Conservation (phyloP, 805 yeast species). For the Pichia rugopelliculosa region DNA sequence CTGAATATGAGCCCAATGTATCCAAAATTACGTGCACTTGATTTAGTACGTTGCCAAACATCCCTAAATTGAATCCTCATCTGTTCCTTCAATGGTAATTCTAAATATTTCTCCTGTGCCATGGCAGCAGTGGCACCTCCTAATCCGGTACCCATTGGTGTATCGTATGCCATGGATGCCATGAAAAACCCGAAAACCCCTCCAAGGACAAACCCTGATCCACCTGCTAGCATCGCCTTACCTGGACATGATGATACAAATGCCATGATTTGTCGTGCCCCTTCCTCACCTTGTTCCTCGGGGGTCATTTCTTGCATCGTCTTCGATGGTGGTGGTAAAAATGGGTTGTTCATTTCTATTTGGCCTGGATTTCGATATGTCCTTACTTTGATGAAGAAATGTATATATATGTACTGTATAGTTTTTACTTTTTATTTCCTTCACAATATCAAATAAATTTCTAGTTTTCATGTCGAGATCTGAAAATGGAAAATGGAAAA, state of each 20-base stretch:
- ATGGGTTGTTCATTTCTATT: conserved; percentile 30
- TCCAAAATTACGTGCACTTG: conserved; percentile 91
- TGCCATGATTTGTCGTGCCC: conserved; percentile 75
- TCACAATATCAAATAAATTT: too few relatives aligned
- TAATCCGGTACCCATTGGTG: conserved; percentile 49
- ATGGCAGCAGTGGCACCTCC: conserved; percentile 20
- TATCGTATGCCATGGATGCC: conserved; percentile 85
- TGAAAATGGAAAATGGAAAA: too few relatives aligned
- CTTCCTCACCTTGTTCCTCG: conserved; percentile 89
- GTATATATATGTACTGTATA: too few relatives aligned
- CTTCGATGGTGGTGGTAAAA: conserved; percentile 37
- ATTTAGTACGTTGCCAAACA: conserved; percentile 84
- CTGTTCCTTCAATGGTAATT: conserved; percentile 87
- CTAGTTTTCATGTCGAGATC: too few relatives aligned
- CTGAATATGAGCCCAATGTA: conserved; percentile 85
- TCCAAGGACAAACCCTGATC: conserved; percentile 88
- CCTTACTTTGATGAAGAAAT: too few relatives aligned
- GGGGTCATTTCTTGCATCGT: conserved; percentile 67
- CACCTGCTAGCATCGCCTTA: conserved; percentile 85
- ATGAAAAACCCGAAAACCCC: conserved; percentile 93
- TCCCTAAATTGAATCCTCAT: conserved; percentile 85
- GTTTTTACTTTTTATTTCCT: too few relatives aligned
- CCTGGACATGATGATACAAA: conserved; percentile 95
- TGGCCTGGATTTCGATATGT: too few relatives aligned
- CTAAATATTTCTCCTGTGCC: conserved; percentile 24